These are phyloP conservation scores for Tylopilus sp. DNA, from an alignment of 1,284 basidiomycete genomes.

Conservation along the genomic window DNA sequence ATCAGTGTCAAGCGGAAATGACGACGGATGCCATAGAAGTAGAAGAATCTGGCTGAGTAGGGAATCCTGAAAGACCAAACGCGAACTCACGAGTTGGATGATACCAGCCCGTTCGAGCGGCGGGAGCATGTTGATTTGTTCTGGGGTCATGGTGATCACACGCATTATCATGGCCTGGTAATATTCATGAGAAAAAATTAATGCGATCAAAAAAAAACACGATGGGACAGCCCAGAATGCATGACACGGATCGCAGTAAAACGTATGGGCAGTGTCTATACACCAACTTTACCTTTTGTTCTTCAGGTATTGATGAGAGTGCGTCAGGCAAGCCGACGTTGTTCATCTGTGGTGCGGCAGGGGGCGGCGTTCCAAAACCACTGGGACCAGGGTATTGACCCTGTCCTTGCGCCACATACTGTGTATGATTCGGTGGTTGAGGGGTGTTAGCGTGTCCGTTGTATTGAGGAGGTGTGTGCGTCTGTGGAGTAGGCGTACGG, in stretches of 20 bases:
- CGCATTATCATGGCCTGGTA: slow-evolving; percentile 61
- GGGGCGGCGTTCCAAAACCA: slow-evolving; percentile 24
- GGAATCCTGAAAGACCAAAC: slow-evolving; percentile 31
- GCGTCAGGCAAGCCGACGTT: slow-evolving; percentile 42
- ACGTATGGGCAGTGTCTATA: background rate
- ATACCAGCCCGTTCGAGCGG: slow-evolving; percentile 60
- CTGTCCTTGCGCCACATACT: slow-evolving; percentile 24
- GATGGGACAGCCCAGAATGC: background rate
- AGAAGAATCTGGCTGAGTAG: slow-evolving; percentile 8
- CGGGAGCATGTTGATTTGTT: slow-evolving; percentile 60
- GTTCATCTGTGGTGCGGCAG: slow-evolving; percentile 19
- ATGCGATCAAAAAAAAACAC: slow-evolving; percentile 1
- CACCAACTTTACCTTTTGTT: slow-evolving; percentile 53
- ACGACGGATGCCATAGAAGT: slow-evolving; percentile 9
- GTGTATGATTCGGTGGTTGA: slow-evolving; percentile 22
- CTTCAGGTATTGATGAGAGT: slow-evolving; percentile 59
- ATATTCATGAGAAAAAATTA: slow-evolving; percentile 13
- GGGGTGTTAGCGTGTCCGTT: slow-evolving; percentile 31
- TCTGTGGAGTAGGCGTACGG: slow-evolving; percentile 43
- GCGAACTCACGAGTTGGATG: slow-evolving; percentile 57
- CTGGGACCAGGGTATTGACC: slow-evolving; percentile 18
- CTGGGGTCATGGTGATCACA: slow-evolving; percentile 65
- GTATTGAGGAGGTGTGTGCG: slow-evolving; percentile 26
- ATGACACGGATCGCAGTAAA: slow-evolving; percentile 4
- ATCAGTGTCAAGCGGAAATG: slow-evolving; percentile 31